phyloP scores from a whole-genome alignment of 305 asterid genomes.

The Fraxinus ornus region DNA sequence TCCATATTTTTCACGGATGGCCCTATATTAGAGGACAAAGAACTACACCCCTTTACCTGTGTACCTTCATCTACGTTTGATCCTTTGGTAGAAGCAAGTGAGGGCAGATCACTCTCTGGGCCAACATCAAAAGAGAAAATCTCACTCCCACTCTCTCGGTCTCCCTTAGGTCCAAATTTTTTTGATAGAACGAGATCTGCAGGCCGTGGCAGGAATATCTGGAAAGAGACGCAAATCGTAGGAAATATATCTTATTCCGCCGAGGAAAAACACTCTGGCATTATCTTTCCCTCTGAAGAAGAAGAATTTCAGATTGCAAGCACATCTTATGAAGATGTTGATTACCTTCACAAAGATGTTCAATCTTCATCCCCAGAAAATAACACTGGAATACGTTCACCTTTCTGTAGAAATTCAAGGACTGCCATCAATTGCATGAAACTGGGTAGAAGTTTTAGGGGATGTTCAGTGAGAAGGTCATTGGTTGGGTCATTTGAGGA shows the following conservation, averaged over 20 bases:
- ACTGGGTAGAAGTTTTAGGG: constrained; percentile 45
- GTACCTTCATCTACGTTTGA: constrained; percentile 35
- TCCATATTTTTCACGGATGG: constrained; percentile 56
- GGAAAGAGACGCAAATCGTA: constrained; percentile 30
- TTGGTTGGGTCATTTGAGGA: constrained; percentile 94
- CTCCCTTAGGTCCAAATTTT: constrained; percentile 64
- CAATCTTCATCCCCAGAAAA: constrained; percentile 40
- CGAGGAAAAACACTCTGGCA: constrained; percentile 38
- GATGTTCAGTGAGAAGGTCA: constrained; percentile 65
- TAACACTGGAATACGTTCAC: constrained; percentile 40
- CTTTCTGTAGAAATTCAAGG: constrained; percentile 34
- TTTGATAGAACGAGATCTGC: constrained; percentile 30
- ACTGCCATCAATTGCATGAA: constrained; percentile 32
- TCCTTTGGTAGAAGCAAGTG: constrained; percentile 24
- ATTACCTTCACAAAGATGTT: constrained; percentile 28
- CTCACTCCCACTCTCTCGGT: constrained; percentile 44
- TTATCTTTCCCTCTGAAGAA: constrained; percentile 39
- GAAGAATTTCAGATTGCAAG: constrained; percentile 42
- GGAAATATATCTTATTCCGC: constrained; percentile 37
- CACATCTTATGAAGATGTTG: constrained; percentile 37
- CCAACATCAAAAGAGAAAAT: constrained; percentile 31
- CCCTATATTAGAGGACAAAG: constrained; percentile 56
- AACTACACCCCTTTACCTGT: constrained; percentile 28
- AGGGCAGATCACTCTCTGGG: constrained; percentile 26
- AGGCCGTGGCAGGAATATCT: constrained; percentile 27